A percentile compares a stretch with the other conserved stretches of the same genome.
Conservation (phyloP, 179 eudicot genomes). For the Silene coronaria region DNA sequence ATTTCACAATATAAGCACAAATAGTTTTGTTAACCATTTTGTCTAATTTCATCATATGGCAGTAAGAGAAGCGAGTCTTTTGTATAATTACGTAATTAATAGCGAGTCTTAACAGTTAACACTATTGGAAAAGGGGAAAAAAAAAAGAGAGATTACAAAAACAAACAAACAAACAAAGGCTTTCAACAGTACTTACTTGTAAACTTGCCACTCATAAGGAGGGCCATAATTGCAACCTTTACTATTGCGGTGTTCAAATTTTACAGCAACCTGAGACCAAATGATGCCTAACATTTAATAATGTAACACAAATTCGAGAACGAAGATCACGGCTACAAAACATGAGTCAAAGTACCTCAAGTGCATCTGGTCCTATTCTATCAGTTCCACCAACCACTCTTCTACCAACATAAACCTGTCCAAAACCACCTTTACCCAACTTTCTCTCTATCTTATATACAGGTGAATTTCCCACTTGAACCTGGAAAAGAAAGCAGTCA, state of each 20-base stretch:
- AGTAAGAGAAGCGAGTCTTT: too few species aligned
- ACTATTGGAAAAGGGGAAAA: too few species aligned
- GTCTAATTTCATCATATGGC: too few species aligned
- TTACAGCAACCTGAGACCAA: slow-evolving; percentile 67
- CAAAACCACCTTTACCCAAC: slow-evolving; percentile 94
- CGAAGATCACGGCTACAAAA: not conserved
- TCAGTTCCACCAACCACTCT: slow-evolving; percentile 68
- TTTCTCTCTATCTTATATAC: slow-evolving; percentile 67
- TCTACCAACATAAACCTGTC: slow-evolving; percentile 90
- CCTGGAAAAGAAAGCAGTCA: slow-evolving; percentile 40
- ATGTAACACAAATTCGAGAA: not conserved
- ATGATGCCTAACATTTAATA: slow-evolving; percentile 13
- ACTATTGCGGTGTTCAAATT: slow-evolving; percentile 91
- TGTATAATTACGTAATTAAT: too few species aligned
- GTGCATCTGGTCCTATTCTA: slow-evolving; percentile 78
- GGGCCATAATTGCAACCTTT: slow-evolving; percentile 97
- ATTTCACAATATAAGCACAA: too few species aligned
- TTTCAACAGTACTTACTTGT: slow-evolving; percentile 50
- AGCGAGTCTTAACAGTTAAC: too few species aligned
- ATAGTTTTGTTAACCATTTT: too few species aligned
- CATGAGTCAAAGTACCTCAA: slow-evolving; percentile 50
- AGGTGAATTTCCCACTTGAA: slow-evolving; percentile 84
- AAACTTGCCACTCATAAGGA: slow-evolving; percentile 99
- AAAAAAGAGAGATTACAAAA: too few species aligned
- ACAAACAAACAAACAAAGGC: too few species aligned